Evolutionary conservation across 305 asterid species (phyloP).

Genomic region (Solanum aculeatissimum): DNA sequence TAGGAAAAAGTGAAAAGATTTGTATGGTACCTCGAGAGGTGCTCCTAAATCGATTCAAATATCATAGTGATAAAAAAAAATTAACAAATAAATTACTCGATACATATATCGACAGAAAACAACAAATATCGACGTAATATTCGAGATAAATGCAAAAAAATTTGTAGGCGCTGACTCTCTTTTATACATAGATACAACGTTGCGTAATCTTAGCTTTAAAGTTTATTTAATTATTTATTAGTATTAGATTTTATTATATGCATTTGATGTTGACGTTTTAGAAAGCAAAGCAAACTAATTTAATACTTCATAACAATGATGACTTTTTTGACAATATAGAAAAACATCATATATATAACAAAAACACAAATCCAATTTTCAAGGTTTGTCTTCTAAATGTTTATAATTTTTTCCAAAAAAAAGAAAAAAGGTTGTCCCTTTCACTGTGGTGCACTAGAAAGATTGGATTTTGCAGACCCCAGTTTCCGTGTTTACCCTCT

Average conservation of each 20-base stretch:
- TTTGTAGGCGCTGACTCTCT: not conserved
- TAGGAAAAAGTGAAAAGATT: fast-evolving
- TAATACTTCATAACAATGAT: not conserved
- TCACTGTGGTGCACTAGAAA: conserved; percentile 5
- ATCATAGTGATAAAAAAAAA: no score
- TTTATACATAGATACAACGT: not conserved
- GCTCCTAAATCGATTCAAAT: not conserved
- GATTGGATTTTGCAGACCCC: conserved; percentile 11
- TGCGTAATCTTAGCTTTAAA: not conserved
- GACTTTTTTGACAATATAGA: not conserved
- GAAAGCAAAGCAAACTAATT: not conserved
- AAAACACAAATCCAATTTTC: not conserved
- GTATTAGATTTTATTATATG: not conserved
- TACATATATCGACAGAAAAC: not conserved
- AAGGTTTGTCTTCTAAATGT: not conserved
- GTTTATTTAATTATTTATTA: not conserved
- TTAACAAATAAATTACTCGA: not conserved
- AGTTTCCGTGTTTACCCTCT: conserved; percentile 13
- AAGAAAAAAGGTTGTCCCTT: not conserved
- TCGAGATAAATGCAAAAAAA: no score
- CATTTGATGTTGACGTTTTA: not conserved
- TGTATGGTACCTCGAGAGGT: not conserved
- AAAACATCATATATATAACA: not conserved
- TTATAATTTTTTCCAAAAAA: no score
- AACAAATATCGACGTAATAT: not conserved